Percentiles rank a stretch among this genome's conserved stretches.
Evolutionary conservation across 2,329 filamentous ascomycete species (phyloP).

Genomic region (Thielaviopsis euricoi): DNA sequence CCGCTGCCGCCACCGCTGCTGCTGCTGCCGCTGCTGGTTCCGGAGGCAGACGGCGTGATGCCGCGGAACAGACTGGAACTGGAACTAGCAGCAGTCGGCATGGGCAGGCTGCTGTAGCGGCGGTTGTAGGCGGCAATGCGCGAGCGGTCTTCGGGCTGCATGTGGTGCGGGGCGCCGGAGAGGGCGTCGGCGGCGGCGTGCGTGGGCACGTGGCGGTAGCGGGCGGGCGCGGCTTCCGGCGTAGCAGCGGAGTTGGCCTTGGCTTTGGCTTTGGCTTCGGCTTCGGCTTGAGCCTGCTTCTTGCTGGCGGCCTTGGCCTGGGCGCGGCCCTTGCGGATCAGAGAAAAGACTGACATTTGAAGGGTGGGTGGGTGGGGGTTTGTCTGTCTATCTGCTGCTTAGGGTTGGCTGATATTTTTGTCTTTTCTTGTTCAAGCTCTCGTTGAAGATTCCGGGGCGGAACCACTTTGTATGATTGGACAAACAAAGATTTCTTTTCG

Average conservation of each 20-base stretch:
- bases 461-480: too few relatives aligned
- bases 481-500: too few relatives aligned
- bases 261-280: neutral
- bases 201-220: constrained; percentile 11
- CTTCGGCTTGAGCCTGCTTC: neutral
- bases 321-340: constrained; percentile 7
- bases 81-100: neutral
- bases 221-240: neutral
- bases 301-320: constrained; percentile 8
- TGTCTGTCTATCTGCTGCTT: too few relatives aligned
- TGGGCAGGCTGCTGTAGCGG: neutral
- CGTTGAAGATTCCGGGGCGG: too few relatives aligned
- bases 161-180: constrained; percentile 4
- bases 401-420: too few relatives aligned
- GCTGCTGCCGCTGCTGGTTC: too few relatives aligned
- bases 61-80: neutral
- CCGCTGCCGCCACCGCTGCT: neutral
- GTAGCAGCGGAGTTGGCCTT: neutral
- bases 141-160: constrained; percentile 4
- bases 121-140: constrained; percentile 9
- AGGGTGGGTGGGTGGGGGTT: neutral
- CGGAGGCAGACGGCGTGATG: too few relatives aligned
- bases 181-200: constrained; percentile 12
- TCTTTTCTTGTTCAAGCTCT: too few relatives aligned
- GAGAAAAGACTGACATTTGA: constrained; percentile 12